Conservation (phyloP, 441 rosid genomes). For the Brassica balearica region DNA sequence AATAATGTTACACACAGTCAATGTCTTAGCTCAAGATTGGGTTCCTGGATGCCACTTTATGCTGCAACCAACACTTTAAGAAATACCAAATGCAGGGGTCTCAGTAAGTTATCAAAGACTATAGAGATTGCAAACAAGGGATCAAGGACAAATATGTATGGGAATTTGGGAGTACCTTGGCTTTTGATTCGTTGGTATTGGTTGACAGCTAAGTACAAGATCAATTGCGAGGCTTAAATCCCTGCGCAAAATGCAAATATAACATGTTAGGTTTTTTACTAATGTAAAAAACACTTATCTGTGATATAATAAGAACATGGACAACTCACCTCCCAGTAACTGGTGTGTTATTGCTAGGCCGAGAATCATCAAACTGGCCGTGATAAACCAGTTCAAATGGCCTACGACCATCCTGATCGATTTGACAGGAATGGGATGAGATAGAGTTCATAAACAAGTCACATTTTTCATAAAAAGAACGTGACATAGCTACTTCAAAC, state of each 20-base stretch:
- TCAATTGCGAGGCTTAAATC: conserved; percentile 78
- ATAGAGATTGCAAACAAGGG: conserved; percentile 6
- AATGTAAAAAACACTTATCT: conserved; percentile 12
- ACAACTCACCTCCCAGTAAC: conserved; percentile 75
- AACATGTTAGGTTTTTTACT: conserved; percentile 32
- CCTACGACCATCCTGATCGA: conserved; percentile 80
- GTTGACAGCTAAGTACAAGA: conserved; percentile 78
- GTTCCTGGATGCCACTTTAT: conserved; percentile 87
- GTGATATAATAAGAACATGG: neutral
- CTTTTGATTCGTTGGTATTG: conserved; percentile 66
- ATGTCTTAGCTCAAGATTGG: conserved; percentile 36
- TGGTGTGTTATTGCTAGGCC: conserved; percentile 70
- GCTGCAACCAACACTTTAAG: conserved; percentile 86
- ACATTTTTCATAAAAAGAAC: neutral
- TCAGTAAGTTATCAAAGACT: conserved; percentile 20
- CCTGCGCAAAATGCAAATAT: conserved; percentile 43
- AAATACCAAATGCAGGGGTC: conserved; percentile 27
- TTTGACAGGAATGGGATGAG: conserved; percentile 9
- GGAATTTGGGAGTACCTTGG: conserved; percentile 59
- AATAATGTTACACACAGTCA: conserved; percentile 3
- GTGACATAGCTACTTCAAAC: neutral
- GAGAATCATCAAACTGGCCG: conserved; percentile 91
- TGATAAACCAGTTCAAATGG: conserved; percentile 93
- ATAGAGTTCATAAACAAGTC: conserved; percentile 4
- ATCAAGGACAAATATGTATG: neutral